Evolutionary conservation across 805 yeast genomes (phyloP), one percentile per base, ranked within the genome.

Genomic region (Saturnispora serradocipensis): DNA sequence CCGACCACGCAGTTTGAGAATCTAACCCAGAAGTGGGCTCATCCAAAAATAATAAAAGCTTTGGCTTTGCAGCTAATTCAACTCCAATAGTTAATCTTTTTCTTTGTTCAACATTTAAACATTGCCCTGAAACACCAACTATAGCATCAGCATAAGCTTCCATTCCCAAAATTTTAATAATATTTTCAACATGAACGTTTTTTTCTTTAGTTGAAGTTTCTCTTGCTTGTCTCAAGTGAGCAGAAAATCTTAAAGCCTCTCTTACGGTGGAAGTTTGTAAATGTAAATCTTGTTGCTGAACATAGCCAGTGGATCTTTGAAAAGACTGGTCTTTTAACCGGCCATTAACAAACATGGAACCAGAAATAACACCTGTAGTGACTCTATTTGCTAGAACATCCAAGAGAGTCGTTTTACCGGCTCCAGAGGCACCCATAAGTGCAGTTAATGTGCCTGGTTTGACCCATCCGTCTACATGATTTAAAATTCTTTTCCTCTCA

Each of bases 371-470:
- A 64, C 85, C 85, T 64, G 71, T 70, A 39, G 76, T 74, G 53
- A 74, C 71, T 64, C 84, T 69, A 58, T 75, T 77, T 43, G 82
- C 76, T 52, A 78, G 66, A 22, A 73, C 73, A 62, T 78, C 79
- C 57, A 78, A 68, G 50, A 78, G 64, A 11, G 82, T 78, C 10
- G 82, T 78, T 58, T 78, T 78, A 61, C 84, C 82, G 27, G 82
- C 82, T 62, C 83, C 82, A n/a, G 82, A 77, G 44, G 77, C 81
- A 56, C 83, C 83, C 81, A 78, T 77, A 28, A 78, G 63, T 10
- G 93, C 93, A 48, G 91, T 86, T 62, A 86, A 69, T 46, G 88
- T 84, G 57, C 90, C 90, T 10, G 90, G 90, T 61, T 83, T 82
- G 43, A 85, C 89, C 86, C 87, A 85, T 46, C 91, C 93, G 62